Evolutionary conservation across 352 stramenopile species (phyloP).

Genomic region (Globisporangium spinosum): DNA sequence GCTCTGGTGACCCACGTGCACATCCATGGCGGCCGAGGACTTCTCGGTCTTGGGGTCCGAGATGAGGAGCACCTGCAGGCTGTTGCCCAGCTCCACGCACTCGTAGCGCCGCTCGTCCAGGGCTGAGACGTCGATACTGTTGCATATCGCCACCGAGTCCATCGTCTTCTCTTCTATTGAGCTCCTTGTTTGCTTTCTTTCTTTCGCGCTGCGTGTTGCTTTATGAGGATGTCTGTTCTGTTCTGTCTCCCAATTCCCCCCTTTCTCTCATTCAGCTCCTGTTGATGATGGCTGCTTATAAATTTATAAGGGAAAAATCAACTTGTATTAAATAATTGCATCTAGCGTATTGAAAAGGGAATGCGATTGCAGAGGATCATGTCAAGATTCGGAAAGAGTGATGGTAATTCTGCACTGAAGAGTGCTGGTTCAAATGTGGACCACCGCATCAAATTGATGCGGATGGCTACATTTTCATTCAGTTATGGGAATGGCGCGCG

Average conservation of each 20-base stretch:
- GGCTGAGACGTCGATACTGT: slow-evolving; percentile 48
- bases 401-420: background rate
- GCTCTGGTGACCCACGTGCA: slow-evolving; percentile 92
- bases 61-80: slow-evolving; percentile 78
- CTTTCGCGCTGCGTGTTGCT: background rate
- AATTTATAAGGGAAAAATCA: background rate
- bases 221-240: background rate
- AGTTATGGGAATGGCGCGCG: no score
- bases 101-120: slow-evolving; percentile 67
- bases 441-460: background rate
- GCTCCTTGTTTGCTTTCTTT: background rate
- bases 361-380: background rate
- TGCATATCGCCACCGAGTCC: slow-evolving; percentile 15
- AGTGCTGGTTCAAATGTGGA: background rate
- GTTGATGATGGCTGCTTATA: background rate
- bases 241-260: background rate
- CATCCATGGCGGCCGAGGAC: slow-evolving; percentile 91
- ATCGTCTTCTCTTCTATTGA: slow-evolving; percentile 3
- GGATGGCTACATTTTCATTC: no score
- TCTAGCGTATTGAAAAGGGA: background rate
- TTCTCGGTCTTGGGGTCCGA: slow-evolving; percentile 91
- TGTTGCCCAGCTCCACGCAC: slow-evolving; percentile 45
- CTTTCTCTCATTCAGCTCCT: background rate
- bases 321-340: no score
- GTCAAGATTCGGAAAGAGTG: background rate